Evolutionary conservation across 2,329 filamentous ascomycete genomes (phyloP).

Genomic region (Pseudodiploospora longispora): DNA sequence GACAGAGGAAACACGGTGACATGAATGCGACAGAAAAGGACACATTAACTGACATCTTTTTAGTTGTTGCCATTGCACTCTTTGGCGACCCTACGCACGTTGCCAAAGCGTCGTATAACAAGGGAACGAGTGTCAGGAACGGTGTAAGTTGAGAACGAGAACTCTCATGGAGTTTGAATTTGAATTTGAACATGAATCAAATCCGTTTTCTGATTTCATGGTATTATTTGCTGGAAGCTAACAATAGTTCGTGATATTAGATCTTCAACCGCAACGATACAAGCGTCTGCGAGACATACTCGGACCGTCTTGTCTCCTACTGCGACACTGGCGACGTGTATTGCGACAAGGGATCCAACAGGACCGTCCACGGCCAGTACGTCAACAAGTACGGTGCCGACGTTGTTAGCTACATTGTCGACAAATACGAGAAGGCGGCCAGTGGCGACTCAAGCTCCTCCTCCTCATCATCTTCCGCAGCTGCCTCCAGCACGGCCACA

Average conservation of each 20-base stretch:
- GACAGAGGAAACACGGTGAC: too few relatives aligned
- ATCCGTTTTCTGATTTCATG: neutral
- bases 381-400: conserved; percentile 25
- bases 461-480: too few relatives aligned
- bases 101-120: conserved; percentile 26
- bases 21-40: neutral
- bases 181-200: neutral
- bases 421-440: conserved; percentile 19
- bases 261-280: conserved; percentile 28
- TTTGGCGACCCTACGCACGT: conserved; percentile 35
- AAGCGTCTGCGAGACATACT: conserved; percentile 27
- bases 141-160: conserved; percentile 23
- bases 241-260: conserved; percentile 14
- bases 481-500: conserved; percentile 2
- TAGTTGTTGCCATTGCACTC: conserved; percentile 32
- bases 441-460: neutral
- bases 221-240: neutral
- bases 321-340: conserved; percentile 35
- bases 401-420: conserved; percentile 27
- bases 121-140: conserved; percentile 27
- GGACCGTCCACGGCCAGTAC: conserved; percentile 27
- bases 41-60: neutral
- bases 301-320: conserved; percentile 28
- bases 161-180: neutral
- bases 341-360: conserved; percentile 26